Conservation (phyloP, 306 rosid species). For the Prunus kanzakura region DNA sequence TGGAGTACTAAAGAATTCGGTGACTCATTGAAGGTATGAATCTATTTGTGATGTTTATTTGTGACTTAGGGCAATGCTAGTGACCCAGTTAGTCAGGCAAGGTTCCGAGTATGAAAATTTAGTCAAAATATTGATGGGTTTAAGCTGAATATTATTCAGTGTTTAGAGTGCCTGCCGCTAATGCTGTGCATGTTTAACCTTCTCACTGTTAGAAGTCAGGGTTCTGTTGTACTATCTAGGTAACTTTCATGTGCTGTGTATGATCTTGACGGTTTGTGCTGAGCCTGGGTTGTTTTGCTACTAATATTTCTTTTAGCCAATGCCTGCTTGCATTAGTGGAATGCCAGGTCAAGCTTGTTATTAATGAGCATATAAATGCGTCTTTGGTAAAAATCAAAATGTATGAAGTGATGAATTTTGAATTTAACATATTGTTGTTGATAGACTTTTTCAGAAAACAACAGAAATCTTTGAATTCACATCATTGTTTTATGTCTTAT, state of each 20-base stretch:
- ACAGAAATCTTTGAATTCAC: neutral
- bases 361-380: neutral
- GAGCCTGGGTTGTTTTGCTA: neutral
- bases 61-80: neutral
- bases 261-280: neutral
- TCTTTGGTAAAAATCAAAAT: neutral
- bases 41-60: neutral
- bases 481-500: neutral
- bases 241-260: neutral
- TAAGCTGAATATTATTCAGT: neutral
- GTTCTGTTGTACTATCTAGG: neutral
- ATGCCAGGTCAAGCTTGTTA: neutral
- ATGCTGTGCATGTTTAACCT: neutral
- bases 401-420: neutral
- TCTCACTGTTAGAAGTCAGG: neutral
- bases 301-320: too few species aligned
- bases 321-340: too few species aligned
- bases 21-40: conserved; percentile 60
- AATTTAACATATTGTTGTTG: neutral
- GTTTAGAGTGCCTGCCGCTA: neutral
- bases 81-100: neutral
- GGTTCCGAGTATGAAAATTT: neutral
- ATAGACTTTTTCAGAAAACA: neutral
- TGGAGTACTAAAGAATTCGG: conserved; percentile 40
- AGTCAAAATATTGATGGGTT: neutral